Percentiles rank a stretch among this genome's conserved stretches.
These are phyloP conservation scores for Asterella californica DNA, from an alignment of 225 moss, liverwort and hornwort genomes.

Conservation along the genomic window DNA sequence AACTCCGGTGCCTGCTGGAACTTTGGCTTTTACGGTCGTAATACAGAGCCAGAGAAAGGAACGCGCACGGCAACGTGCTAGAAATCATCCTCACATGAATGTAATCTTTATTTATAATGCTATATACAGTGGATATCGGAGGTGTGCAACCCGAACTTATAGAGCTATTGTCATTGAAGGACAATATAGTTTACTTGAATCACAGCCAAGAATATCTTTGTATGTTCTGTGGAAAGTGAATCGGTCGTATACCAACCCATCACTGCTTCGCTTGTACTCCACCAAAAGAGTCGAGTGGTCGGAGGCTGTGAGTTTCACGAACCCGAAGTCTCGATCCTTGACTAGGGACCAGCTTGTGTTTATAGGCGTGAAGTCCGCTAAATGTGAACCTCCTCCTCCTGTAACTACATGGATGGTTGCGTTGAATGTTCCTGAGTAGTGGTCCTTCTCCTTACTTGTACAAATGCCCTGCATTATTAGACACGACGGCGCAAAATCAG, in stretches of 20 bases:
- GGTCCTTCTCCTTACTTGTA: conserved; percentile 38
- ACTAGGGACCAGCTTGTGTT: conserved; percentile 52
- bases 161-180: neutral
- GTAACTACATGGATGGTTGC: conserved; percentile 61
- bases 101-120: no score
- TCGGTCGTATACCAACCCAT: conserved; percentile 52
- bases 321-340: conserved; percentile 52
- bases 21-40: no score
- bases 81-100: no score
- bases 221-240: conserved; percentile 58
- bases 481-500: neutral
- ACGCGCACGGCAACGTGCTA: no score
- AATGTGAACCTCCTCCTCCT: conserved; percentile 53
- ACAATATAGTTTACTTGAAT: conserved; percentile 13
- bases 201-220: conserved; percentile 67
- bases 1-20: no score
- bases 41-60: no score
- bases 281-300: conserved; percentile 54
- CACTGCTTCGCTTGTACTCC: conserved; percentile 56
- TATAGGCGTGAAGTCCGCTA: conserved; percentile 39
- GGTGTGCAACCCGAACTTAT: neutral
- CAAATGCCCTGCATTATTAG: conserved; percentile 42
- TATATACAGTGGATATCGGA: no score
- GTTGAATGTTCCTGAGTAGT: conserved; percentile 57
- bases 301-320: conserved; percentile 56